Percentiles rank a stretch among this genome's conserved stretches.
Evolutionary conservation across 495 filamentous ascomycete genomes (phyloP).

Genomic region (Xylaria curta): DNA sequence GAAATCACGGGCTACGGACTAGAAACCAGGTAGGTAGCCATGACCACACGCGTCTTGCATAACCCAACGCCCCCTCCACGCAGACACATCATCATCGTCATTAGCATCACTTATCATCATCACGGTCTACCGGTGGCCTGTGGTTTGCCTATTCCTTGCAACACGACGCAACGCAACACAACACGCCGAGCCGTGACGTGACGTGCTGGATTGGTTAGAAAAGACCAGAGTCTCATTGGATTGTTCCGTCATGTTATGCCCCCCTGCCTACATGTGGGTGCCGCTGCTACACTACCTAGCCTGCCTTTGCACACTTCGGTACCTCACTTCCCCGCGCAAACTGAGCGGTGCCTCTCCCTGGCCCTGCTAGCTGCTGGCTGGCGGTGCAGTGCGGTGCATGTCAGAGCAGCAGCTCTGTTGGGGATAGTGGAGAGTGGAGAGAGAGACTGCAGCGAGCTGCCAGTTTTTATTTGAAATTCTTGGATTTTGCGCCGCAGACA

Average conservation of each 20-base stretch:
- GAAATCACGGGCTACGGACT: not conserved
- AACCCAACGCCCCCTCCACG: not conserved
- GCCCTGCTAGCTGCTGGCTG: not conserved
- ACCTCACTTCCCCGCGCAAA: conserved; percentile 6
- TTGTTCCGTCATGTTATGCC: not conserved
- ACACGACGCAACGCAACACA: not conserved
- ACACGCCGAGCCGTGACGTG: not conserved
- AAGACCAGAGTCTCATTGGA: not conserved
- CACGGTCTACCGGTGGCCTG: not conserved
- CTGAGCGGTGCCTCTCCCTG: not conserved
- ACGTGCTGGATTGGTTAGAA: not conserved
- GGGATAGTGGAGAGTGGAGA: conserved; percentile 7
- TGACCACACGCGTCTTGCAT: conserved; percentile 23
- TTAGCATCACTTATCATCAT: not conserved
- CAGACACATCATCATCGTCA: conserved; percentile 17
- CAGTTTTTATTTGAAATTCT: conserved; percentile 22
- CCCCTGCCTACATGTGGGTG: not conserved
- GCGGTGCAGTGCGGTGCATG: not conserved
- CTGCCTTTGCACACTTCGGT: not conserved
- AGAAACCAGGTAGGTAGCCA: not conserved
- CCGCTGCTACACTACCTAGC: too few relatives aligned
- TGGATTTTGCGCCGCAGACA: conserved; percentile 2
- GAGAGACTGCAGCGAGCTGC: not conserved
- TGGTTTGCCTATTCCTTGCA: conserved; percentile 13
- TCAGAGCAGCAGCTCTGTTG: conserved; percentile 10